A percentile compares a stretch with the other conserved stretches of the same genome.
phyloP scores from a whole-genome alignment of 2,329 filamentous ascomycete species.

The Penicillium rolfsii region DNA sequence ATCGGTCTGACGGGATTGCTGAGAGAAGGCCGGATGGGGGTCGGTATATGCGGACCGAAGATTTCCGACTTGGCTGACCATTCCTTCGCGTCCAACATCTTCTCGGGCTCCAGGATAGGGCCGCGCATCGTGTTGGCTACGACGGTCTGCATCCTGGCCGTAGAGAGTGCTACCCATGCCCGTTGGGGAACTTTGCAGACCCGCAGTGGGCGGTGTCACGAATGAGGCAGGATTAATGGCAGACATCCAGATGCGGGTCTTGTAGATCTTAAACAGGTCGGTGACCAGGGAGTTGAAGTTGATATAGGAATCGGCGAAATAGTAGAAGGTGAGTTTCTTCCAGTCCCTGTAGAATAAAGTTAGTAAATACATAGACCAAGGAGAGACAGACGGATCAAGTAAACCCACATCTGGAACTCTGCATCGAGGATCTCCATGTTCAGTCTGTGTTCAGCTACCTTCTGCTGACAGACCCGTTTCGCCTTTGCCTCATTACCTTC shows the following conservation, averaged over 20 bases:
- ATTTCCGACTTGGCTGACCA: slow-evolving; percentile 33
- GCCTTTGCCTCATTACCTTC: slow-evolving; percentile 98
- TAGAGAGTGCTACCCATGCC: slow-evolving; percentile 69
- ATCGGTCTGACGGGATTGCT: slow-evolving; percentile 39
- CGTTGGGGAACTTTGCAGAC: slow-evolving; percentile 70
- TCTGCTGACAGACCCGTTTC: slow-evolving; percentile 94
- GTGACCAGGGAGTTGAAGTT: slow-evolving; percentile 98
- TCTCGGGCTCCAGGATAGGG: slow-evolving; percentile 37
- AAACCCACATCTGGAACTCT: slow-evolving; percentile 92
- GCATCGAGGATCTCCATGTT: slow-evolving; percentile 99
- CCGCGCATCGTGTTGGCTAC: slow-evolving; percentile 45
- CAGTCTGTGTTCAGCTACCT: slow-evolving; percentile 89
- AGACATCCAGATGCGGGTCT: slow-evolving; percentile 99
- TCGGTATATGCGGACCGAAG: slow-evolving; percentile 43
- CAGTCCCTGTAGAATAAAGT: slow-evolving; percentile 71
- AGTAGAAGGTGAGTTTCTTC: slow-evolving; percentile 99
- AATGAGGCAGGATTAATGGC: slow-evolving; percentile 98
- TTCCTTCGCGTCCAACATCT: slow-evolving; percentile 35
- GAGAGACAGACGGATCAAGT: background rate
- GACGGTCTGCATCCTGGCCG: slow-evolving; percentile 44
- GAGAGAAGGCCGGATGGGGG: slow-evolving; percentile 42
- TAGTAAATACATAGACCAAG: slow-evolving; percentile 6
- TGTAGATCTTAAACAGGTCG: slow-evolving; percentile 98
- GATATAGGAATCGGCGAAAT: slow-evolving; percentile 97
- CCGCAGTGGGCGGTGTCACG: slow-evolving; percentile 70